Evolutionary conservation across 768 basidiomycete genomes (phyloP).

Genomic region (Xanthoconium stramineum): DNA sequence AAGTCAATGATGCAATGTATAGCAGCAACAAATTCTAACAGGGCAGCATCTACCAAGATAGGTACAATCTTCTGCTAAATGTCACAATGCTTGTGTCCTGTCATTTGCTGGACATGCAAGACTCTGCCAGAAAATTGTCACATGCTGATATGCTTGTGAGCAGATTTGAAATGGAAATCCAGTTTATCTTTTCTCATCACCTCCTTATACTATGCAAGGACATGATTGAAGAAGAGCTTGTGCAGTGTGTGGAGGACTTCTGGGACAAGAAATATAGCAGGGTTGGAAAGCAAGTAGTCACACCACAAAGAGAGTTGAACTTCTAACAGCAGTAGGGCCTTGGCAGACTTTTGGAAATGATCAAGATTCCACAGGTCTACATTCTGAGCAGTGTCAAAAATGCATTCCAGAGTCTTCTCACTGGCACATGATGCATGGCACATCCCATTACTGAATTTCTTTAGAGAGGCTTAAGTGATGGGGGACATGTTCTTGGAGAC

Average conservation of each 20-base stretch:
- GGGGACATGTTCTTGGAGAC: slow-evolving; percentile 11
- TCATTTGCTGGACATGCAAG: slow-evolving; percentile 39
- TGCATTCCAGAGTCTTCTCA: slow-evolving; percentile 4
- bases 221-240: too few relatives aligned
- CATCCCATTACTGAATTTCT: not conserved
- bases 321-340: slow-evolving; percentile 2
- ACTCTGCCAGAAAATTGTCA: too few relatives aligned
- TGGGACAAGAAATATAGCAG: slow-evolving; percentile 31
- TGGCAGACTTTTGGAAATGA: slow-evolving; percentile 9
- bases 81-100: slow-evolving; percentile 38
- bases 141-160: too few relatives aligned
- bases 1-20: slow-evolving; percentile 23
- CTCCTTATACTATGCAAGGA: too few relatives aligned
- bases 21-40: not conserved
- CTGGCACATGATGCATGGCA: too few relatives aligned
- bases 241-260: too few relatives aligned
- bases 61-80: slow-evolving; percentile 35
- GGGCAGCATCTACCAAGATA: not conserved
- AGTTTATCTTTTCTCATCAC: too few relatives aligned
- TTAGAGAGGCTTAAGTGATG: not conserved
- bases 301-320: slow-evolving; percentile 34
- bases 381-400: not conserved
- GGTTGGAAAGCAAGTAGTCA: slow-evolving; percentile 34
- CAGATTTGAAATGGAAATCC: too few relatives aligned
- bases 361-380: slow-evolving; percentile 22